These are phyloP conservation scores for Schrenkiella parvula DNA, from an alignment of 345 rosid genomes.

Conservation along the genomic window DNA sequence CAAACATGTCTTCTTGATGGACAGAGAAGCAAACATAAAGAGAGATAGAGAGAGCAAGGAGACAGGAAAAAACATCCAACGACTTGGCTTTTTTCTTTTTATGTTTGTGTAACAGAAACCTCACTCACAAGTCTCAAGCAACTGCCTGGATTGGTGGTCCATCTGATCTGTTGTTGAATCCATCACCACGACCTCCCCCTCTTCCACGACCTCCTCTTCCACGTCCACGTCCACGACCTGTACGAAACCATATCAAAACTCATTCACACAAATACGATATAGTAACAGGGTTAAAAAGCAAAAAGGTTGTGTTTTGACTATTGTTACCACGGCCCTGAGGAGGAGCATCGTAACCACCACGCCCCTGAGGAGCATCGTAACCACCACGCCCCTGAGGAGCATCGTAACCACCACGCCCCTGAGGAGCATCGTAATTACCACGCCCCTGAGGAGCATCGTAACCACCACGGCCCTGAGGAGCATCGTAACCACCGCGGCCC, in stretches of 20 bases:
- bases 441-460: conserved; percentile 35
- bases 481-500: conserved; percentile 18
- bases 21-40: conserved; percentile 28
- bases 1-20: conserved; percentile 31
- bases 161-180: conserved; percentile 32
- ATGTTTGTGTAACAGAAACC: conserved; percentile 39
- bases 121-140: conserved; percentile 34
- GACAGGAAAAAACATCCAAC: conserved; percentile 29
- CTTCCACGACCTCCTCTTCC: conserved; percentile 53
- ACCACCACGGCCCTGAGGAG: conserved; percentile 27
- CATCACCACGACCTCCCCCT: conserved; percentile 44
- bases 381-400: conserved; percentile 24
- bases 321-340: conserved; percentile 33
- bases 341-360: conserved; percentile 40
- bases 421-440: too few relatives aligned
- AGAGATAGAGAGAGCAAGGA: conserved; percentile 6
- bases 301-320: background rate
- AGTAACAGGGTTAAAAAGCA: background rate
- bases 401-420: conserved; percentile 23
- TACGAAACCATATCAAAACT: conserved; percentile 3
- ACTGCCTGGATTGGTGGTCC: conserved; percentile 53
- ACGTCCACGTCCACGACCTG: conserved; percentile 74
- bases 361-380: conserved; percentile 20
- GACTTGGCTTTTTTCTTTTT: conserved; percentile 20
- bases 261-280: background rate